Percentiles rank a stretch among this genome's conserved stretches.
phyloP scores from a whole-genome alignment of 345 rosid genomes.

The Citrus inodora region DNA sequence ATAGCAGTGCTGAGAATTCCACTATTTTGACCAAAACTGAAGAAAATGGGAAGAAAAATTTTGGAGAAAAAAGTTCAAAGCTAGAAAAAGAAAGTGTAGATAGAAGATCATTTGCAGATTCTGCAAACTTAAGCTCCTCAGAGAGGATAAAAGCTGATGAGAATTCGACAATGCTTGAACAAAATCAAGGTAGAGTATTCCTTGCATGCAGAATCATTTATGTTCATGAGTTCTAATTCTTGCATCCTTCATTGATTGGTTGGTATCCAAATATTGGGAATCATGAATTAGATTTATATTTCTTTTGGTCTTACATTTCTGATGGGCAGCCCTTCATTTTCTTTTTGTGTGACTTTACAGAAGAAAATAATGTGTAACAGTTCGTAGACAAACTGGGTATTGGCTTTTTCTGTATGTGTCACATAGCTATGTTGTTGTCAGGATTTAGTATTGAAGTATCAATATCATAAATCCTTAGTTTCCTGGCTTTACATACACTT shows the following conservation, averaged over 20 bases:
- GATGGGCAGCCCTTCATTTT: not conserved
- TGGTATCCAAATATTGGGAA: not conserved
- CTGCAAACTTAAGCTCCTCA: conserved; percentile 15
- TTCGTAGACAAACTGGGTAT: not conserved
- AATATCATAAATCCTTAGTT: not conserved
- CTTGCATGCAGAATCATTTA: conserved; percentile 4
- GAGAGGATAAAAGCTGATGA: conserved; percentile 11
- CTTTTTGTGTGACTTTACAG: not conserved
- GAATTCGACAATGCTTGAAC: conserved; percentile 8
- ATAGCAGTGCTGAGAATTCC: conserved; percentile 14
- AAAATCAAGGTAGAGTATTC: conserved; percentile 28
- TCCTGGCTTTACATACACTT: not conserved
- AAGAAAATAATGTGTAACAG: not conserved
- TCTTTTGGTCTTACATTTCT: not conserved
- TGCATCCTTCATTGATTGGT: not conserved
- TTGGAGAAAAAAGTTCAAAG: conserved; percentile 14
- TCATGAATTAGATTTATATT: not conserved
- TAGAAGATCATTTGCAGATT: not conserved
- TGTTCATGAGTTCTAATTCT: conserved; percentile 3
- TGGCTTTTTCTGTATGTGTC: not conserved
- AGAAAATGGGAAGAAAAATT: conserved; percentile 13
- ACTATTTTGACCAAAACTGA: conserved; percentile 2
- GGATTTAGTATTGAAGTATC: not conserved
- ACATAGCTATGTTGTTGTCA: not conserved
- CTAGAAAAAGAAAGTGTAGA: conserved; percentile 13